Conservation (phyloP, 257 asterid species). For the Solanum bulbocastanum region DNA sequence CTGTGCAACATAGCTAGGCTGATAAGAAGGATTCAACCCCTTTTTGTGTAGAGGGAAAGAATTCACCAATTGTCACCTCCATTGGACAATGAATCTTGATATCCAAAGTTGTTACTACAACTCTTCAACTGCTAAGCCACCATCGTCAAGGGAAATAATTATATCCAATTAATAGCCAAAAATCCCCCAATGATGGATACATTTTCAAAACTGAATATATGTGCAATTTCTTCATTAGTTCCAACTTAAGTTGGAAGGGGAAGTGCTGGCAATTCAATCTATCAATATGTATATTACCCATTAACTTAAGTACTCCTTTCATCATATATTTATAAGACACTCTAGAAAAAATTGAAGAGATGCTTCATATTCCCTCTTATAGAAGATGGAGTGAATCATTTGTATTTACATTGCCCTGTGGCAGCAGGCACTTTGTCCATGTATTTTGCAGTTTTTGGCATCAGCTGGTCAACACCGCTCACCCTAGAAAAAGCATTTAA, state of each 20-base stretch:
- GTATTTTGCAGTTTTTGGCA: not conserved
- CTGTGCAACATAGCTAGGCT: not conserved
- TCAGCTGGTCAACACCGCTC: not conserved
- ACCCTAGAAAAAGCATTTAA: not conserved
- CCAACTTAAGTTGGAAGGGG: not conserved
- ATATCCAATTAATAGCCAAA: not conserved
- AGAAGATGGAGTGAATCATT: not conserved
- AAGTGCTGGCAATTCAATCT: not conserved
- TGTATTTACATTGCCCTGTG: not conserved
- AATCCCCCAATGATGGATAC: not conserved
- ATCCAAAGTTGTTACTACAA: not conserved
- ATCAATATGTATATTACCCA: not conserved
- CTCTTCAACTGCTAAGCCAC: not conserved
- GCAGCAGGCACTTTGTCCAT: not conserved
- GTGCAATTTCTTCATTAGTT: not conserved
- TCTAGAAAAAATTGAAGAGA: not conserved
- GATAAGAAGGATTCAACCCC: not conserved
- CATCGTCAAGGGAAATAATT: not conserved
- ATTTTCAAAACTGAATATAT: not conserved
- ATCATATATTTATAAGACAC: not conserved
- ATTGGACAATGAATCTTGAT: not conserved
- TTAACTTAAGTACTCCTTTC: not conserved
- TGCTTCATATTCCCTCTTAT: not conserved
- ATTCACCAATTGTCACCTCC: not conserved
- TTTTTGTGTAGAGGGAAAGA: not conserved